These are phyloP conservation scores for Neofusicoccum umdonicola DNA, from an alignment of 2,329 filamentous ascomycete genomes.

Conservation along the genomic window DNA sequence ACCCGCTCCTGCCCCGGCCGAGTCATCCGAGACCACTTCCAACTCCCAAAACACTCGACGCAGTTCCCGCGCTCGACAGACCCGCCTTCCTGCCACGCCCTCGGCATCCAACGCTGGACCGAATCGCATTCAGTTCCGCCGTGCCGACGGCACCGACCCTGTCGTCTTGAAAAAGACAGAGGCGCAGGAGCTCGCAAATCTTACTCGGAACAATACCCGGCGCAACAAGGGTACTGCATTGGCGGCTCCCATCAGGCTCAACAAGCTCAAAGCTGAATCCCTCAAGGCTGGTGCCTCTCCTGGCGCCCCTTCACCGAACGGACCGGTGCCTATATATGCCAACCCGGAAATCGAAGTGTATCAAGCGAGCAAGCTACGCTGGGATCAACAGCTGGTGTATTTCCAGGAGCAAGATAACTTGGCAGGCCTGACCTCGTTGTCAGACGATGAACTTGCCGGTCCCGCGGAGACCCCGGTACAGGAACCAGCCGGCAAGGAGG, in stretches of 20 bases:
- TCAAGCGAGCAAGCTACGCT: slow-evolving; percentile 31
- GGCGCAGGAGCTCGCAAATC: slow-evolving; percentile 46
- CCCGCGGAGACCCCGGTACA: slow-evolving; percentile 17
- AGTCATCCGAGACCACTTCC: slow-evolving; percentile 20
- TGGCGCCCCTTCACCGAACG: background rate
- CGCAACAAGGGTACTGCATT: slow-evolving; percentile 50
- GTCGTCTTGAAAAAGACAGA: slow-evolving; percentile 49
- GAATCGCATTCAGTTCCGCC: slow-evolving; percentile 45
- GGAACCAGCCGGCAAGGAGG: background rate
- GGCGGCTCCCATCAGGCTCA: slow-evolving; percentile 42
- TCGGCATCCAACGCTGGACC: slow-evolving; percentile 31
- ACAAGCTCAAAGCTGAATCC: slow-evolving; percentile 39
- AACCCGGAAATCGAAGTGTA: slow-evolving; percentile 14
- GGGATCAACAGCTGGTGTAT: slow-evolving; percentile 48
- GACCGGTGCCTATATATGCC: background rate
- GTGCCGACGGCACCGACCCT: slow-evolving; percentile 40
- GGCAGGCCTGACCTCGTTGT: background rate
- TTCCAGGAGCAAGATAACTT: slow-evolving; percentile 37
- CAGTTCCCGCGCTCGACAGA: slow-evolving; percentile 34
- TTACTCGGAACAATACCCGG: slow-evolving; percentile 49
- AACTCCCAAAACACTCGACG: slow-evolving; percentile 26
- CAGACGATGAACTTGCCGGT: slow-evolving; percentile 16
- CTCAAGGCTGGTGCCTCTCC: background rate
- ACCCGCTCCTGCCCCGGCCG: slow-evolving; percentile 16
- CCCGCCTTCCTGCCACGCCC: slow-evolving; percentile 32